Base-by-base conservation (phyloP, 2,329 filamentous ascomycete genomes). In the Blastomyces gilchristii region DNA sequence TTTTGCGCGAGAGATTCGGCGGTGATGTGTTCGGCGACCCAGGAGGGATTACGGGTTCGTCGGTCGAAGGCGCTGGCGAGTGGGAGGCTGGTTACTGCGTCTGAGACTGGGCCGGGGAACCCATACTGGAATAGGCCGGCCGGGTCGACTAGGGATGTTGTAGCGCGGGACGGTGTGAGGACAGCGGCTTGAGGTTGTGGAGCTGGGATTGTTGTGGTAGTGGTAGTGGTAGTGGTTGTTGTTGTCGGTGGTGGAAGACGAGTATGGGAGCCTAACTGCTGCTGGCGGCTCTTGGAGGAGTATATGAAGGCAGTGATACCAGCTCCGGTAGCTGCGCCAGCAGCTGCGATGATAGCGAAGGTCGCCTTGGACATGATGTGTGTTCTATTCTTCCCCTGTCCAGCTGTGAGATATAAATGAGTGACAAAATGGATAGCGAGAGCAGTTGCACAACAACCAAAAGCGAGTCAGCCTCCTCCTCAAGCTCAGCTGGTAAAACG, bases 21-120 rank as follows among this genome's bases (percentile, higher is more conserved):
- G 0, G 94, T 99, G 76, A 99, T 97, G 81, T 99, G 94, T 80
- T 99, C 94, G 67, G 88, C 87, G 9, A 92, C 94, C 93, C 93
- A 99, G 74, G 89, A 84, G 39, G 94, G 94, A 78, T 99, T 99
- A 73, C 92, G 86, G 53, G 86, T 88, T 65, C 90, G 87, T 37
- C 94, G 90, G 78, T 99, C 93, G 83, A 88, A 99, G 70, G 89
- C 87, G 41, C 92, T 96, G 67, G 92, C 83, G 62, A 97, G 83
- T 43, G 90, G 89, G 34, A 85, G 80, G 47, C 91, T 87, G 62
- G 83, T 83, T 62, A 91, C 87, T 53, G 96, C 81, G 77, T 99
- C 94, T 70, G 87, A 83, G 49, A 96, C 80, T 41, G 94, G 94
- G 64, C 94, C 94, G 0, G 94, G 93, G 77, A 97, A 97, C 71